phyloP scores from a whole-genome alignment of 2,329 filamentous ascomycete species.

The Cordyceps cicadae region DNA sequence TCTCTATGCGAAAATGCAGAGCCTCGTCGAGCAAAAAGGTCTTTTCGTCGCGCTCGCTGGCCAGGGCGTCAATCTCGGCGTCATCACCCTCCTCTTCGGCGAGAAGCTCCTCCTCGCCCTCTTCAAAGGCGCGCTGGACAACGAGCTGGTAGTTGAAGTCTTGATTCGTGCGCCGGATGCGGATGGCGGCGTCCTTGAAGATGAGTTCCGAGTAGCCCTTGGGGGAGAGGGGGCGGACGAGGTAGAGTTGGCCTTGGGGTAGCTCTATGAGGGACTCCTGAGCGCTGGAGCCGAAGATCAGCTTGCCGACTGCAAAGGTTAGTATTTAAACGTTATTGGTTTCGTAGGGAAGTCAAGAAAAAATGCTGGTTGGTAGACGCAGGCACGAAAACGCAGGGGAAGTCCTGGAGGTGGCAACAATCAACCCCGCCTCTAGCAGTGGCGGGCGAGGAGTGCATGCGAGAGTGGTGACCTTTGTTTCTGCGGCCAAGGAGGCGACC shows the following conservation, averaged over 20 bases:
- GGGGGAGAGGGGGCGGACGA: slow-evolving; percentile 87
- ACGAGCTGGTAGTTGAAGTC: slow-evolving; percentile 98
- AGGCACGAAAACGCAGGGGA: neutral
- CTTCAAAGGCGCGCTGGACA: slow-evolving; percentile 91
- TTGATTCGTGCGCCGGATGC: slow-evolving; percentile 85
- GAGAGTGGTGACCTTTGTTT: neutral
- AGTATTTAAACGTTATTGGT: neutral
- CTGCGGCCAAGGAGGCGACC: neutral
- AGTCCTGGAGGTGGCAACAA: neutral
- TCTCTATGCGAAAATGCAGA: slow-evolving; percentile 77
- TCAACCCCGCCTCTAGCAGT: slow-evolving; percentile 25
- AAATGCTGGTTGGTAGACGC: neutral
- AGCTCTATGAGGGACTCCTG: slow-evolving; percentile 94
- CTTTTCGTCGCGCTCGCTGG: slow-evolving; percentile 87
- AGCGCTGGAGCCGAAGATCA: slow-evolving; percentile 77
- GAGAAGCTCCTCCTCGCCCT: slow-evolving; percentile 87
- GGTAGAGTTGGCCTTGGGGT: slow-evolving; percentile 90
- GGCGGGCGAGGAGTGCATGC: slow-evolving; percentile 17
- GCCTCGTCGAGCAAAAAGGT: slow-evolving; percentile 91
- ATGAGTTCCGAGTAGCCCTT: slow-evolving; percentile 99
- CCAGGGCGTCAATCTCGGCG: slow-evolving; percentile 64
- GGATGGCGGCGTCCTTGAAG: slow-evolving; percentile 92
- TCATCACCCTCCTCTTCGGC: slow-evolving; percentile 86
- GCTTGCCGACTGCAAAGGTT: slow-evolving; percentile 63
- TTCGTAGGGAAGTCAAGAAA: neutral